These are phyloP conservation scores for Chernovozyma aurita DNA, from an alignment of 1,139 yeast species.

Conservation along the genomic window DNA sequence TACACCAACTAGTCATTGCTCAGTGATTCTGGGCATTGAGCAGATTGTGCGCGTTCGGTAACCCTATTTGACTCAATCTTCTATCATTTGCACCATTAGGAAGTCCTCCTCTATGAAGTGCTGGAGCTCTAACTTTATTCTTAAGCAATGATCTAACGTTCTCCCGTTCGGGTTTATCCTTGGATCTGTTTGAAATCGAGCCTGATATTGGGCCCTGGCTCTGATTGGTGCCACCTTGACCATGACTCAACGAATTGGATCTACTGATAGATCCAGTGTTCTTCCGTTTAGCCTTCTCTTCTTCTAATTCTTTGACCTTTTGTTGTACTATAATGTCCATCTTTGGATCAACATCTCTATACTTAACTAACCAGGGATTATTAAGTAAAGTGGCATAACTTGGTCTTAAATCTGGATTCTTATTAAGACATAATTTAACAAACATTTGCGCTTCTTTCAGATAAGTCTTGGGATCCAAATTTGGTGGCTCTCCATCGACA, in stretches of 20 bases:
- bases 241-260: slow-evolving; percentile 2
- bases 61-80: not conserved
- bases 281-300: slow-evolving; percentile 12
- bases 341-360: slow-evolving; percentile 38
- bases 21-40: slow-evolving; percentile 44
- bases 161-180: slow-evolving; percentile 1
- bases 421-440: slow-evolving; percentile 74
- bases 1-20: too few species aligned
- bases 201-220: not conserved
- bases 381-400: slow-evolving; percentile 66
- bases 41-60: slow-evolving; percentile 23
- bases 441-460: slow-evolving; percentile 78
- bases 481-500: slow-evolving; percentile 94
- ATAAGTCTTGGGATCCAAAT: slow-evolving; percentile 48
- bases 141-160: slow-evolving; percentile 35
- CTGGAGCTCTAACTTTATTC: slow-evolving; percentile 38
- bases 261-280: slow-evolving; percentile 1
- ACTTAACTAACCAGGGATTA: slow-evolving; percentile 77
- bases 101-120: slow-evolving; percentile 40
- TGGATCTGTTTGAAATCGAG: not conserved
- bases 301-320: slow-evolving; percentile 29
- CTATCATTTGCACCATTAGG: not conserved
- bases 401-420: slow-evolving; percentile 81
- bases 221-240: not conserved
- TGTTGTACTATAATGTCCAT: slow-evolving; percentile 37